Conservation (phyloP, 2,329 filamentous ascomycete species). For the Helminthosporium solani region DNA sequence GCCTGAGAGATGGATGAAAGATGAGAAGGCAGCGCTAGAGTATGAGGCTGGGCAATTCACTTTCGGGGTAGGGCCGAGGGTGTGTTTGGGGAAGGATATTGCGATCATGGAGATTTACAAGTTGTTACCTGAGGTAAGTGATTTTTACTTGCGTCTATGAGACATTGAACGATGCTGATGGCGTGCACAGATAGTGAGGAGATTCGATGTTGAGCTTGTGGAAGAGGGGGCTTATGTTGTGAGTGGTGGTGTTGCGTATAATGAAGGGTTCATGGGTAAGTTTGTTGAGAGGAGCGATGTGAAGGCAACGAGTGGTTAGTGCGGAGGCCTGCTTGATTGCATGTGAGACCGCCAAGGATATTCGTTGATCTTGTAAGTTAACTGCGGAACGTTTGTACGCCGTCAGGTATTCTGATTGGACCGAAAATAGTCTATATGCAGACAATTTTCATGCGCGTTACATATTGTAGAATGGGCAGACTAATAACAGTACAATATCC, state of each 20-base stretch:
- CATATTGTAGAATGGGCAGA: no score
- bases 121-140: conserved; percentile 36
- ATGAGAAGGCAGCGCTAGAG: conserved; percentile 23
- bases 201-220: conserved; percentile 30
- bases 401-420: no score
- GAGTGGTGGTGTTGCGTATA: conserved; percentile 34
- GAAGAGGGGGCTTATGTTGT: conserved; percentile 27
- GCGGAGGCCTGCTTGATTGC: background rate
- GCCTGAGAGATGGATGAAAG: conserved; percentile 46
- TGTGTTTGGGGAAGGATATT: conserved; percentile 36
- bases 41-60: conserved; percentile 33
- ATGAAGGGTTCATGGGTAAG: conserved; percentile 23
- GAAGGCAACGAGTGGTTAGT: background rate
- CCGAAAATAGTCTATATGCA: no score
- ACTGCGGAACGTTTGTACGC: no score
- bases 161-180: background rate
- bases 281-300: background rate
- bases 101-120: conserved; percentile 34
- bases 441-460: no score
- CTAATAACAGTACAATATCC: no score
- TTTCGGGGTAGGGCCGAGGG: conserved; percentile 30
- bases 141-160: background rate
- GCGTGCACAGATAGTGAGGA: conserved; percentile 23
- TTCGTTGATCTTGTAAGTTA: no score
- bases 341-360: no score